Evolutionary conservation across 495 filamentous ascomycete species (phyloP).

Genomic region (Annulohypoxylon nitens): DNA sequence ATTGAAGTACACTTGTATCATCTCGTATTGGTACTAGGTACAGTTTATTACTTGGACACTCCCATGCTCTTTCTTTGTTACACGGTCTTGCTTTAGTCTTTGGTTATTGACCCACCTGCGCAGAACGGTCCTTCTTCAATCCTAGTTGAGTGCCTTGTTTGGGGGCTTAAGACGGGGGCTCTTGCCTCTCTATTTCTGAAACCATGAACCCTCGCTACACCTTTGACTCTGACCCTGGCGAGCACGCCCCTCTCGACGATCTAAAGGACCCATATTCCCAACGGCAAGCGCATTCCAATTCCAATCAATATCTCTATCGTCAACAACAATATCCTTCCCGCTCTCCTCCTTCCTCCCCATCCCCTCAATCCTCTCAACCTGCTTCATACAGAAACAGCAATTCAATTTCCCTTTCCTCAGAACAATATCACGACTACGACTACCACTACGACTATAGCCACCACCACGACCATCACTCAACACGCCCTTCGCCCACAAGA

Average conservation of each 20-base stretch:
- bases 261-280: constrained; percentile 33
- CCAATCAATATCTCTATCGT: constrained; percentile 5
- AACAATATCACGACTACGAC: constrained; percentile 29
- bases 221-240: constrained; percentile 55
- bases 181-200: constrained; percentile 26
- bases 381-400: constrained; percentile 46
- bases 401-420: constrained; percentile 27
- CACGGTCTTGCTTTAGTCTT: background rate
- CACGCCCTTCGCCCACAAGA: constrained; percentile 43
- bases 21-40: constrained; percentile 14
- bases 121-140: constrained; percentile 19
- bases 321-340: constrained; percentile 15
- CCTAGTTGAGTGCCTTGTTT: constrained; percentile 17
- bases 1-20: background rate
- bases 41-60: background rate
- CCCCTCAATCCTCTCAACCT: constrained; percentile 43
- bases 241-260: constrained; percentile 55
- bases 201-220: constrained; percentile 49
- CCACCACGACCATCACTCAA: constrained; percentile 17
- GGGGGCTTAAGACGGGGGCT: background rate
- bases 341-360: constrained; percentile 29
- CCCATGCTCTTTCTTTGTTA: constrained; percentile 5
- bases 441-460: constrained; percentile 15
- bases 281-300: constrained; percentile 35
- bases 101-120: constrained; percentile 15